Evolutionary conservation across 352 stramenopile species (phyloP), one percentile per base, ranked within the genome.

Genomic region (Globisporangium okanoganense): DNA sequence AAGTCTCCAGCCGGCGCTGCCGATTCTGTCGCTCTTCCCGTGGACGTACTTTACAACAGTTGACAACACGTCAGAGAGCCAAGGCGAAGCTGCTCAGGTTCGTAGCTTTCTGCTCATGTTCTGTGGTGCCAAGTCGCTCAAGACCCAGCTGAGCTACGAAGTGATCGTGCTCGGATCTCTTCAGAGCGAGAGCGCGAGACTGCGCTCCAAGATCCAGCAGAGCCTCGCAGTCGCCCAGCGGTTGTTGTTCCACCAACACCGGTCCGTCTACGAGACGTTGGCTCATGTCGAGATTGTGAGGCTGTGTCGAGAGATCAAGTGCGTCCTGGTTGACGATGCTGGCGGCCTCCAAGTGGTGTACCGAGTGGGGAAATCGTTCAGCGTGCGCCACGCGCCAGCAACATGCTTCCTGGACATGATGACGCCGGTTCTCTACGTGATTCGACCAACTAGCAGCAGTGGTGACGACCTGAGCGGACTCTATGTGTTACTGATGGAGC

Each of bases 401-500:
- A 22, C 59, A 18, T 88, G 77, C 55, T 88, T 85, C 52, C 33
- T 89, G 16, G 79, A 90, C 50, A 41, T 65, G 20, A 58, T 62
- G 18, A 61, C 56, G 3, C 67, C 48, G 8, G 71, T 65, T 12
- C 25, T 85, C 29, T 85, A 85, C 36, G 52, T 86, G 29, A 58
- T 76, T 25, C 59, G 55, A n/a, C 31, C 59, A 20, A 53, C 58
- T n/a, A 58, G 55, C 22, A 64, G 73, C 13, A 33, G 29, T 33
- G 29, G 6, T 33, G 73, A 72, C 43, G 72, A 84, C 63, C 65
- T 62, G 10, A 69, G 54, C 49, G 48, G 33, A 0, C 65, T 89
- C 27, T 89, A 82, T 54, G 50, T 74, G 3, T 71, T 85, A 20
- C 63, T 93, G 33, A 75, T 85, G 59, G 80, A 89, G 36, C 14